phyloP scores from a whole-genome alignment of 176 grass and related monocot species.

The Chloris gayana region DNA sequence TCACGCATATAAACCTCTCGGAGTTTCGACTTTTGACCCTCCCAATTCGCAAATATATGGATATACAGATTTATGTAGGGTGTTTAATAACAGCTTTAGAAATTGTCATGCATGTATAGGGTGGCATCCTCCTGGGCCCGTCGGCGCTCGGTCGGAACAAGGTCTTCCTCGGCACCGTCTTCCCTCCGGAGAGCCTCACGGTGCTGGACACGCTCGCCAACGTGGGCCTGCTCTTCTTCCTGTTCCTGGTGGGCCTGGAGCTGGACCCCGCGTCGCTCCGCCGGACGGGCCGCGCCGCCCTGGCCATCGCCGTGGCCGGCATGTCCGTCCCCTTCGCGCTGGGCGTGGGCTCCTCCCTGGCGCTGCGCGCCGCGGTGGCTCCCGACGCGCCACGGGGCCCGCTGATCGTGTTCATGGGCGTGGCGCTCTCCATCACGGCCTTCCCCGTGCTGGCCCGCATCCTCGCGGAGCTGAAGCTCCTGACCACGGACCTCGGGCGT shows the following conservation, averaged over 20 bases:
- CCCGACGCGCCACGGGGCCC: conserved; percentile 22
- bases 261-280: conserved; percentile 57
- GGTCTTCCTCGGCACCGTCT: conserved; percentile 52
- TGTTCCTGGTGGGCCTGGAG: conserved; percentile 79
- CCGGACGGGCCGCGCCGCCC: conserved; percentile 49
- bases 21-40: too few relatives aligned
- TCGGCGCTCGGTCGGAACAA: conserved; percentile 64
- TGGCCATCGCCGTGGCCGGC: conserved; percentile 57
- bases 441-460: conserved; percentile 71
- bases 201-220: conserved; percentile 70
- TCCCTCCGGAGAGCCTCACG: conserved; percentile 55
- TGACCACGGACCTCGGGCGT: conserved; percentile 71
- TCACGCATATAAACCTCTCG: too few relatives aligned
- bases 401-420: conserved; percentile 64
- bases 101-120: conserved; percentile 39
- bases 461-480: conserved; percentile 73
- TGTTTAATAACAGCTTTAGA: neutral
- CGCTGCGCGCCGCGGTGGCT: conserved; percentile 38
- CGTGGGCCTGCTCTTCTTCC: conserved; percentile 74
- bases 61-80: too few relatives aligned
- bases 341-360: conserved; percentile 57
- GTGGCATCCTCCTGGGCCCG: conserved; percentile 61
- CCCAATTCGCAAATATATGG: too few relatives aligned
- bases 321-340: conserved; percentile 59
- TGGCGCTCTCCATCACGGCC: conserved; percentile 68